A percentile compares a stretch with the other conserved stretches of the same genome.
phyloP scores from a whole-genome alignment of 1,139 yeast species.

The Eremothecium cymbalariae region DNA sequence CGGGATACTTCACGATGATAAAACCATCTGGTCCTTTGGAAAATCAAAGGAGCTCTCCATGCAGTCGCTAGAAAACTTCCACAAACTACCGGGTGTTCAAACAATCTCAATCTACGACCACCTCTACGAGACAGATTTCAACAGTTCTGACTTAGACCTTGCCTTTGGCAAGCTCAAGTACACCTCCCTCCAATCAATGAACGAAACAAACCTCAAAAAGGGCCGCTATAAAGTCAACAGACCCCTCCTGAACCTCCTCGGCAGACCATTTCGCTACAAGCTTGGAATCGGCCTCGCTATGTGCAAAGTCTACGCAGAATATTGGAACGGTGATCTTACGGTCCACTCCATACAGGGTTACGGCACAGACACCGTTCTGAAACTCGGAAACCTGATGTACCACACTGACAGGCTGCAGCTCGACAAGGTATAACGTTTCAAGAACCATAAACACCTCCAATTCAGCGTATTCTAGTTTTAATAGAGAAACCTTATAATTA shows the following conservation, averaged over 20 bases:
- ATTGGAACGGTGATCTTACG: slow-evolving; percentile 87
- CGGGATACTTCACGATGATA: slow-evolving; percentile 40
- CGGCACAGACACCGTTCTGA: slow-evolving; percentile 81
- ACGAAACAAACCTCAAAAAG: slow-evolving; percentile 26
- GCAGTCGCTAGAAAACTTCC: slow-evolving; percentile 53
- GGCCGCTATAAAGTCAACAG: slow-evolving; percentile 28
- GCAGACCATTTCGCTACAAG: slow-evolving; percentile 64
- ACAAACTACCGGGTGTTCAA: slow-evolving; percentile 52
- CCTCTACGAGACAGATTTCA: slow-evolving; percentile 12
- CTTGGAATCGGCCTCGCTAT: slow-evolving; percentile 86
- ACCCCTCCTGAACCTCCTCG: slow-evolving; percentile 47
- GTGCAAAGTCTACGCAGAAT: slow-evolving; percentile 87
- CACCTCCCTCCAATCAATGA: slow-evolving; percentile 33
- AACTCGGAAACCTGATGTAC: slow-evolving; percentile 68
- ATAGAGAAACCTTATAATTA: too few relatives aligned
- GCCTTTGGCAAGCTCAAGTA: slow-evolving; percentile 6
- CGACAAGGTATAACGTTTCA: slow-evolving; percentile 68
- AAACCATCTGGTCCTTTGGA: slow-evolving; percentile 76
- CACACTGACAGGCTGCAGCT: slow-evolving; percentile 57
- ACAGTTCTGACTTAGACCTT: slow-evolving; percentile 2
- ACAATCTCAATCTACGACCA: slow-evolving; percentile 29
- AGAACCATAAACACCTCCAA: too few relatives aligned
- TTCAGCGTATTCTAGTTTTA: too few relatives aligned
- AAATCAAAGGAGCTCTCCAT: slow-evolving; percentile 54
- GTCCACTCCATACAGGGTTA: slow-evolving; percentile 82